These are phyloP conservation scores for Heritiera fomes DNA, from an alignment of 345 rosid genomes.

Conservation along the genomic window DNA sequence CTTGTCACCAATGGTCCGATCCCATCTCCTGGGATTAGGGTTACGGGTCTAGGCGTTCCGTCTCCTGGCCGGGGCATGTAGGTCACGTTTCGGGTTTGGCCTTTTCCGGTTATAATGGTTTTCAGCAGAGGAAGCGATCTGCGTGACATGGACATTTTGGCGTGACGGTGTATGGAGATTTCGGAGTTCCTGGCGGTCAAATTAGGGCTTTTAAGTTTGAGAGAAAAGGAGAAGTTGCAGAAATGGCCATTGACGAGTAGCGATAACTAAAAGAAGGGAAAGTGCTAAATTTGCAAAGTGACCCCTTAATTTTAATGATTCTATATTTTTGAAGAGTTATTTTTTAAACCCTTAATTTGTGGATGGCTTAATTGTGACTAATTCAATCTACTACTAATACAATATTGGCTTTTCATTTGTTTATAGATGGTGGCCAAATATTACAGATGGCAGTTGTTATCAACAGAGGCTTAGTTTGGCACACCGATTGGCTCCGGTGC, in stretches of 20 bases:
- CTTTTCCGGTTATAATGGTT: slow-evolving; percentile 35
- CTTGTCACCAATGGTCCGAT: slow-evolving; percentile 90
- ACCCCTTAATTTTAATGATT: not conserved
- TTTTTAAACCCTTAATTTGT: not conserved
- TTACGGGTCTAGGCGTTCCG: slow-evolving; percentile 82
- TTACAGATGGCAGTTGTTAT: no score
- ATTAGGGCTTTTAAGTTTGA: not conserved
- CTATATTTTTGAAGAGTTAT: not conserved
- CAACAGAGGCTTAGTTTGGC: no score
- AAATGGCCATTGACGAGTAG: not conserved
- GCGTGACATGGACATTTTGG: slow-evolving; percentile 27
- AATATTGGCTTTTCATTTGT: no score
- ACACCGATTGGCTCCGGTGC: no score
- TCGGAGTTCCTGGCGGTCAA: not conserved
- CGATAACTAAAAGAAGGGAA: not conserved
- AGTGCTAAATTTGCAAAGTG: not conserved
- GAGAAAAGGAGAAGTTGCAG: not conserved
- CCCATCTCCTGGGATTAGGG: slow-evolving; percentile 93
- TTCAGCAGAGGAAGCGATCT: slow-evolving; percentile 46
- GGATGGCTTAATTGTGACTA: not conserved
- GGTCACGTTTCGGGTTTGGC: slow-evolving; percentile 68
- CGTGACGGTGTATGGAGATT: not conserved
- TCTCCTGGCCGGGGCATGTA: slow-evolving; percentile 99
- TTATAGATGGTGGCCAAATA: no score
- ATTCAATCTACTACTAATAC: no score